Evolutionary conservation across 148 eudicot species (phyloP).

Genomic region (Rhododendron molle): DNA sequence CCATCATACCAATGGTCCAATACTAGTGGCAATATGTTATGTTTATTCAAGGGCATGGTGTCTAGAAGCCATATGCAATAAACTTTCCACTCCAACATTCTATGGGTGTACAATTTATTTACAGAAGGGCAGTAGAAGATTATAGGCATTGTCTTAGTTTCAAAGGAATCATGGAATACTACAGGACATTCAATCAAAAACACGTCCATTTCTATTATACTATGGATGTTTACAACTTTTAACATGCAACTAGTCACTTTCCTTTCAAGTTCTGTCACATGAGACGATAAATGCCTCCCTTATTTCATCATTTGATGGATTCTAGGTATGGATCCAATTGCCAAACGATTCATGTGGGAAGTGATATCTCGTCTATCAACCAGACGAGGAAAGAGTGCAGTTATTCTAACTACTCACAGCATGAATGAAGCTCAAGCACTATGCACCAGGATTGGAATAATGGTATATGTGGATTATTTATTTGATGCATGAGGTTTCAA

Average conservation of each 20-base stretch:
- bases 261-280: background rate
- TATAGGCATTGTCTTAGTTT: background rate
- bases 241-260: background rate
- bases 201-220: background rate
- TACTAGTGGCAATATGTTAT: background rate
- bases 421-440: conserved; percentile 99
- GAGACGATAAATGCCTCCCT: background rate
- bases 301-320: background rate
- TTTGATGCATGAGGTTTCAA: background rate
- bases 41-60: background rate
- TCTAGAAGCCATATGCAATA: background rate
- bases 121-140: background rate
- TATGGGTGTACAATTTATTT: background rate
- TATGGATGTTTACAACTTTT: background rate
- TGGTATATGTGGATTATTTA: conserved; percentile 40
- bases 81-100: background rate
- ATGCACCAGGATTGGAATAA: conserved; percentile 94
- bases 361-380: conserved; percentile 91
- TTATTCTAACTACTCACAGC: conserved; percentile 95
- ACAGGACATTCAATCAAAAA: background rate
- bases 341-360: conserved; percentile 99
- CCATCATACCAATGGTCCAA: background rate
- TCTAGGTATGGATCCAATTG: conserved; percentile 98
- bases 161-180: background rate
- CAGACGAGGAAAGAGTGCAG: conserved; percentile 92